phyloP scores from a whole-genome alignment of 371 early-diverging fungal species.

The Gilbertella persicaria region DNA sequence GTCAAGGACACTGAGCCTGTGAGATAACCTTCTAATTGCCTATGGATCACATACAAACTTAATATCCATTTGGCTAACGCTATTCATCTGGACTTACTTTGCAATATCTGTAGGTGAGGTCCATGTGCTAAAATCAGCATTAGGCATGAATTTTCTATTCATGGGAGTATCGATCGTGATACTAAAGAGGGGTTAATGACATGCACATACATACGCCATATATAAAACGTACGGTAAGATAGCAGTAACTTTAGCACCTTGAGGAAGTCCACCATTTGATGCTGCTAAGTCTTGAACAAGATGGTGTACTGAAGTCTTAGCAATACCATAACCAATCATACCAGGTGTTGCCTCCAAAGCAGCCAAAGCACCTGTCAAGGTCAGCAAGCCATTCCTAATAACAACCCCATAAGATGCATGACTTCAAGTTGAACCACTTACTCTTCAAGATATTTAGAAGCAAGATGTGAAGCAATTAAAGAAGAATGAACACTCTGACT shows the following conservation, averaged over 20 bases:
- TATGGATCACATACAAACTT: slow-evolving; percentile 16
- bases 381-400: slow-evolving; percentile 76
- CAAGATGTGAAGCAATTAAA: slow-evolving; percentile 79
- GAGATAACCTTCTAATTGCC: slow-evolving; percentile 57
- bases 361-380: slow-evolving; percentile 84
- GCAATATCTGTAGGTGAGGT: slow-evolving; percentile 82
- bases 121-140: slow-evolving; percentile 87
- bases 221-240: slow-evolving; percentile 74
- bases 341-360: slow-evolving; percentile 79
- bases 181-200: slow-evolving; percentile 30
- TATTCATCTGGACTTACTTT: slow-evolving; percentile 49
- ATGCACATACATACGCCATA: background rate
- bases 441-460: slow-evolving; percentile 76
- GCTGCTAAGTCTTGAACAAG: slow-evolving; percentile 79
- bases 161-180: slow-evolving; percentile 91
- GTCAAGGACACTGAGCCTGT: slow-evolving; percentile 39
- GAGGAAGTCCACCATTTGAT: slow-evolving; percentile 77
- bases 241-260: slow-evolving; percentile 67
- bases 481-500: slow-evolving; percentile 85
- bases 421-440: slow-evolving; percentile 39
- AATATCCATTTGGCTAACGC: background rate
- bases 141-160: slow-evolving; percentile 89
- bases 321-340: slow-evolving; percentile 94
- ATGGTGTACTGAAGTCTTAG: slow-evolving; percentile 95
- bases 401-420: background rate